Percentiles rank a stretch among this genome's conserved stretches.
phyloP scores from a whole-genome alignment of 176 grass and related monocot species.

The Aegilops umbellulata region DNA sequence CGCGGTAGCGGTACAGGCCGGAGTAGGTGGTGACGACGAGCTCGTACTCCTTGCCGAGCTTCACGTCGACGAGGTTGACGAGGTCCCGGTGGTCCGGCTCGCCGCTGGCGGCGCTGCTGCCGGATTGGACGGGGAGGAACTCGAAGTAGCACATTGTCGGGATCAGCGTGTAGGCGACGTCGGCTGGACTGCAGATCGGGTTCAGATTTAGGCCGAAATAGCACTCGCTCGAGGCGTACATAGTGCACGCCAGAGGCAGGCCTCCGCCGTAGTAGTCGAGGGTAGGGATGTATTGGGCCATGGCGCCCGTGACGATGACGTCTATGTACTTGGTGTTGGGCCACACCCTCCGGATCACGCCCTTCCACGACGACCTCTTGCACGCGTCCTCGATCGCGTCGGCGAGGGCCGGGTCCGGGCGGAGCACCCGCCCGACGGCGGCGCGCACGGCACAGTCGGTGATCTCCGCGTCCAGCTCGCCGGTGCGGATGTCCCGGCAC shows the following conservation, averaged over 20 bases:
- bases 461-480: slow-evolving; percentile 31
- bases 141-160: slow-evolving; percentile 96
- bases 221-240: slow-evolving; percentile 96
- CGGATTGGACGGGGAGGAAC: slow-evolving; percentile 61
- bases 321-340: slow-evolving; percentile 90
- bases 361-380: slow-evolving; percentile 56
- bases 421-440: slow-evolving; percentile 40
- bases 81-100: slow-evolving; percentile 47
- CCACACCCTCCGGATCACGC: slow-evolving; percentile 83
- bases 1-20: slow-evolving; percentile 62
- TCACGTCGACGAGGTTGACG: slow-evolving; percentile 55
- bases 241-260: slow-evolving; percentile 85
- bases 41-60: slow-evolving; percentile 64
- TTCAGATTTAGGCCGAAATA: slow-evolving; percentile 91
- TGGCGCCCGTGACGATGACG: slow-evolving; percentile 95
- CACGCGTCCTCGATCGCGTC: slow-evolving; percentile 61
- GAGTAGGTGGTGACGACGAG: slow-evolving; percentile 72
- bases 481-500: slow-evolving; percentile 46
- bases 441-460: slow-evolving; percentile 43
- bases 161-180: slow-evolving; percentile 93
- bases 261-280: slow-evolving; percentile 76
- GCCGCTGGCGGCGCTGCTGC: neutral
- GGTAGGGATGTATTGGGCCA: slow-evolving; percentile 91
- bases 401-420: slow-evolving; percentile 53
- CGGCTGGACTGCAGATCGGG: slow-evolving; percentile 81